Base-by-base conservation (phyloP, 1,284 basidiomycete genomes). In the Cutaneotrichosporon cavernicola region DNA sequence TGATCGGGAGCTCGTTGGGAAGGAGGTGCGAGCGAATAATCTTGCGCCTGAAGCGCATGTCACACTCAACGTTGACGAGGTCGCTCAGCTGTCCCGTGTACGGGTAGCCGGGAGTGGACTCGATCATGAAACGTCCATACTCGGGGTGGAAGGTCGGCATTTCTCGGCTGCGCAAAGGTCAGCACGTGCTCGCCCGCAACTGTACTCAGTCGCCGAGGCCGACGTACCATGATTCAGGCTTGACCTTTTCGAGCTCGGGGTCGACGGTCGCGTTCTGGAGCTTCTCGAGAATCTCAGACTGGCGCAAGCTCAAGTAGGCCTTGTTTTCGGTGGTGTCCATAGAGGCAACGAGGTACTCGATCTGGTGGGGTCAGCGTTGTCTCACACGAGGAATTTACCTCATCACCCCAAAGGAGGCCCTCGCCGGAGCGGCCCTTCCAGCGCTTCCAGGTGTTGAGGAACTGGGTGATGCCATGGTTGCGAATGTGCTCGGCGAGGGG, bases 81-180 rank as follows among this genome's bases (percentile, higher is more conserved):
- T 97, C 92, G 57, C 85, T 84, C 43, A 96, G 86, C 30, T 86
- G 89, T 18, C 91, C 92, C 7, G 91, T 90, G 81, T 97, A 99
- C 1, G 97, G 97, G 50, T 87, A 86, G 3, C 97, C 97, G 0
- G 97, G 97, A 0, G 96, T 99, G 8, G 92, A 94, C 81, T 99
- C 97, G 63, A 99, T 85, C 97, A 99, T 99, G 83, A 92, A 99
- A 49, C 95, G 87, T 57, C 96, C 97, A 82, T 96, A 99, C 80
- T 99, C 97, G 16, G 96, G 96, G 77, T 99, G 97, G 77, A 97
- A 99, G n/a, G 89, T 91, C 4, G 95, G 94, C 31, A 93, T 86
- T 22, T 87, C 84, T 40, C 86, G 83, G 56, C 90, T 94, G 72
- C 26, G 9, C 43, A n/a, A 1, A 14, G 9, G 46, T 60, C 57